Percentiles rank a stretch among this genome's conserved stretches.
phyloP scores from a whole-genome alignment of 257 asterid genomes.

The Anisodus tanguticus region DNA sequence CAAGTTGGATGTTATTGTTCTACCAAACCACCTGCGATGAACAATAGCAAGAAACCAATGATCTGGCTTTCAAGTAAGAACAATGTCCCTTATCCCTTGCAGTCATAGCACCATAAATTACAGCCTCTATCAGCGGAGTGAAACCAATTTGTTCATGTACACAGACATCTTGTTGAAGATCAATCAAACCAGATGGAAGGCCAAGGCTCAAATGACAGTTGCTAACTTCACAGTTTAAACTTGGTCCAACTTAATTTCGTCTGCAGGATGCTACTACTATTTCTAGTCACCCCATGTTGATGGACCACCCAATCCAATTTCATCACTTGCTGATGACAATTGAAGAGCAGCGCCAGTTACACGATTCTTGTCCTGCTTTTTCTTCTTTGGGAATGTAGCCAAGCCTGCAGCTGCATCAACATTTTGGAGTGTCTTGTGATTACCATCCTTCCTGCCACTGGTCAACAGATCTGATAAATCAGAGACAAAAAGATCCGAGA shows the following conservation, averaged over 20 bases:
- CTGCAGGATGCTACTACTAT: not conserved
- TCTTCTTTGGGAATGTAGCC: slow-evolving; percentile 45
- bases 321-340: slow-evolving; percentile 50
- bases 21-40: not conserved
- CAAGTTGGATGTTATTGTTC: not conserved
- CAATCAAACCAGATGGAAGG: not conserved
- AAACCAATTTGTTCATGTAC: not conserved
- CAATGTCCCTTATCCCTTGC: not conserved
- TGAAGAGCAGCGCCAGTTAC: slow-evolving; percentile 33
- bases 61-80: not conserved
- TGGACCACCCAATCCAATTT: slow-evolving; percentile 81
- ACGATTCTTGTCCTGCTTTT: slow-evolving; percentile 39
- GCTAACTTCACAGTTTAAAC: not conserved
- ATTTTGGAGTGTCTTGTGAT: slow-evolving; percentile 34
- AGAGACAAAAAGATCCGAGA: slow-evolving; percentile 50
- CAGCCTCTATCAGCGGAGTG: not conserved
- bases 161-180: not conserved
- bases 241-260: not conserved
- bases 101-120: not conserved
- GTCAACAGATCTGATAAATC: slow-evolving; percentile 32
- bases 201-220: not conserved
- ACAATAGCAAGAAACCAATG: not conserved
- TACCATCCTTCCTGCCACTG: slow-evolving; percentile 29
- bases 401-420: slow-evolving; percentile 45
- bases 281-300: slow-evolving; percentile 71